Evolutionary conservation across 129 eudicot species (phyloP).

Genomic region (Artemisia tridentata): DNA sequence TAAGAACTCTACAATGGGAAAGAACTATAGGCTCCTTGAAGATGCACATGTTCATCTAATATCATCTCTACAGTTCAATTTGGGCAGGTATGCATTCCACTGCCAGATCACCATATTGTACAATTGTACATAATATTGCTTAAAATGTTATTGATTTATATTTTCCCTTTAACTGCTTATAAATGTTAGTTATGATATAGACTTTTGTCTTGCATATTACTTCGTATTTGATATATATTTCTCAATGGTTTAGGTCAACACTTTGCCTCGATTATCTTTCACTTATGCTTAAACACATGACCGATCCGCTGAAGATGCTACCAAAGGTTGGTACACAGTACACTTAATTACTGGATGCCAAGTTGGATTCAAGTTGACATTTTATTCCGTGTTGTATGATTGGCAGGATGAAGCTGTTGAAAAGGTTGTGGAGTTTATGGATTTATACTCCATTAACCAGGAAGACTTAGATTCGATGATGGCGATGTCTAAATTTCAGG

Average conservation of each 20-base stretch:
- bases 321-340: constrained; percentile 40
- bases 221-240: background rate
- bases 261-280: constrained; percentile 77
- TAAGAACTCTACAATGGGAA: constrained; percentile 94
- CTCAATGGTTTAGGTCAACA: constrained; percentile 57
- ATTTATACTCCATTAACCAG: constrained; percentile 79
- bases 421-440: constrained; percentile 95
- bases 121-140: background rate
- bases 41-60: constrained; percentile 88
- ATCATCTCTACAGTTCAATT: constrained; percentile 71
- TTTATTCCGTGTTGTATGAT: constrained; percentile 5
- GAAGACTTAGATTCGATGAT: constrained; percentile 82
- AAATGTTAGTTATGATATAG: background rate
- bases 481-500: constrained; percentile 82
- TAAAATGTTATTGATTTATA: background rate
- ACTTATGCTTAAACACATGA: constrained; percentile 73
- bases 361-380: background rate
- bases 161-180: background rate
- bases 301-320: constrained; percentile 67
- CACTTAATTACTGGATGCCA: background rate
- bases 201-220: background rate
- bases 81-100: constrained; percentile 59
- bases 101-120: background rate
- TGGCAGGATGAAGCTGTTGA: constrained; percentile 92
- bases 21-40: constrained; percentile 86